Evolutionary conservation across 2,329 filamentous ascomycete genomes (phyloP).

Genomic region (Hyphodiscus sp.): DNA sequence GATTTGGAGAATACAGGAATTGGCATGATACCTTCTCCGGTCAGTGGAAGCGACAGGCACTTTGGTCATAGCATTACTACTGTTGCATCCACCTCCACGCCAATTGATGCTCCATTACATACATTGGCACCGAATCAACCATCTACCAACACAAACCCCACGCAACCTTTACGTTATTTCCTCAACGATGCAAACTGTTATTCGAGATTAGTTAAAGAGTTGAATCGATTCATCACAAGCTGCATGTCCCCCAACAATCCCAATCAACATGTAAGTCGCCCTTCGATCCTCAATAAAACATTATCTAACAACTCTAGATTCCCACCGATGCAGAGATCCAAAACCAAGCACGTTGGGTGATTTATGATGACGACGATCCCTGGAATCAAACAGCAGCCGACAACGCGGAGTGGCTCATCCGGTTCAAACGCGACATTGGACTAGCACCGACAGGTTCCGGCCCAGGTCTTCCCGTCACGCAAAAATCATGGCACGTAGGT

Average conservation of each 20-base stretch:
- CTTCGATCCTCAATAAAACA: neutral
- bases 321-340: slow-evolving; percentile 57
- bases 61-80: neutral
- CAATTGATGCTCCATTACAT: slow-evolving; percentile 13
- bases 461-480: slow-evolving; percentile 39
- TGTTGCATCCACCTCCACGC: slow-evolving; percentile 1
- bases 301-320: slow-evolving; percentile 23
- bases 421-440: slow-evolving; percentile 54
- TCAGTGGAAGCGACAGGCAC: neutral
- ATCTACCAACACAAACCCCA: slow-evolving; percentile 25
- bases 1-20: slow-evolving; percentile 18
- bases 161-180: slow-evolving; percentile 35
- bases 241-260: slow-evolving; percentile 55
- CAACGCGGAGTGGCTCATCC: slow-evolving; percentile 55
- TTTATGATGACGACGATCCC: slow-evolving; percentile 59
- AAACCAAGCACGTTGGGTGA: slow-evolving; percentile 55
- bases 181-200: slow-evolving; percentile 57
- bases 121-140: slow-evolving; percentile 16
- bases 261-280: slow-evolving; percentile 39
- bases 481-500: slow-evolving; percentile 39
- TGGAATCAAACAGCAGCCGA: slow-evolving; percentile 60
- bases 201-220: slow-evolving; percentile 45
- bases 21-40: slow-evolving; percentile 5
- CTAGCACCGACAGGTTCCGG: slow-evolving; percentile 43
- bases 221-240: slow-evolving; percentile 45